A percentile compares a stretch with the other conserved stretches of the same genome.
Evolutionary conservation across 805 yeast species (phyloP).

Genomic region (Lachancea quebecensis): DNA sequence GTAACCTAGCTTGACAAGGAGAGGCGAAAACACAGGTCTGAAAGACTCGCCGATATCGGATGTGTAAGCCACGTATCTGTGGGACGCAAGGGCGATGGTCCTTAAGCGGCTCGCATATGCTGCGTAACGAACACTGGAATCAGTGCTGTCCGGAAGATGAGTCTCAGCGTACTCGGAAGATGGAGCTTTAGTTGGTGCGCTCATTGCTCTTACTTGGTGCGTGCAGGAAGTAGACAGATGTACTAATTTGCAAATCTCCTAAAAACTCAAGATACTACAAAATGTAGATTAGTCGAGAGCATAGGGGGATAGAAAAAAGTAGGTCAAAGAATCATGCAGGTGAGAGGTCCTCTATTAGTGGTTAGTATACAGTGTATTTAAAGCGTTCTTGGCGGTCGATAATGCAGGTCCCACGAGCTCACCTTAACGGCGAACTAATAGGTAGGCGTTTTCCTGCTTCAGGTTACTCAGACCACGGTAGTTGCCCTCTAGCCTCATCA

Average conservation of each 20-base stretch:
- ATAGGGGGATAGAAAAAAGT: no score
- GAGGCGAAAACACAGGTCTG: constrained; percentile 72
- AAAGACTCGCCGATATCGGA: constrained; percentile 84
- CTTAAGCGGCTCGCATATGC: constrained; percentile 74
- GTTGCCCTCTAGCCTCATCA: constrained; percentile 91
- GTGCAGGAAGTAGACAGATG: neutral
- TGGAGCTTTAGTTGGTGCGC: neutral
- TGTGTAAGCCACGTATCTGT: constrained; percentile 78
- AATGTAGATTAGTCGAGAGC: neutral
- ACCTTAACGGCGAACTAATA: constrained; percentile 69
- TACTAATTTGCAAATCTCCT: neutral
- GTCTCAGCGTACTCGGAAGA: constrained; percentile 2
- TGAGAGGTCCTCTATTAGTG: no score
- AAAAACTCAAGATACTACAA: neutral
- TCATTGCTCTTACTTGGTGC: neutral
- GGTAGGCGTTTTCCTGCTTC: constrained; percentile 90
- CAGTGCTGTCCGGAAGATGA: constrained; percentile 35
- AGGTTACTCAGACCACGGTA: constrained; percentile 81
- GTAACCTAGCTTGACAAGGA: constrained; percentile 57
- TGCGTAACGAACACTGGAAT: constrained; percentile 58
- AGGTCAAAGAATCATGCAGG: no score
- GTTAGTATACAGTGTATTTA: neutral
- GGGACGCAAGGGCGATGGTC: constrained; percentile 65
- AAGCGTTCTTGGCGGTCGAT: neutral
- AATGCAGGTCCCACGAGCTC: neutral